Conservation (phyloP, 1,284 basidiomycete species). For the Sporisorium scitamineum region DNA sequence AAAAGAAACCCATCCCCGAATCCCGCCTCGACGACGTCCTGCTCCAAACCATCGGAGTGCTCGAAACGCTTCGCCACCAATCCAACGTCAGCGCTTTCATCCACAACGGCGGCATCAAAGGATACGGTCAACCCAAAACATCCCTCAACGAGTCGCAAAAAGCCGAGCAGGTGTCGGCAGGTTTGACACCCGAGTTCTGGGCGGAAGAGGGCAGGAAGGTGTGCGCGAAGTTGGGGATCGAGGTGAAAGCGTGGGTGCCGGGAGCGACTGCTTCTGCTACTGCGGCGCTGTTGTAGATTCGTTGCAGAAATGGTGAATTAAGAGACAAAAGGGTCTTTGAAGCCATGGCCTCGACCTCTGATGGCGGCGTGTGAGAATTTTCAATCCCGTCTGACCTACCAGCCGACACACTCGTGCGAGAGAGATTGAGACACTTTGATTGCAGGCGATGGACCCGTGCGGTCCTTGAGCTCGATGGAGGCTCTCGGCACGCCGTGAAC, state of each 20-base stretch:
- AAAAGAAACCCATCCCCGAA: constrained; percentile 27
- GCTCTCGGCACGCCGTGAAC: too few relatives aligned
- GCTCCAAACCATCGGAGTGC: constrained; percentile 64
- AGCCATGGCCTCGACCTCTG: neutral
- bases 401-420: too few relatives aligned
- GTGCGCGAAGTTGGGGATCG: constrained; percentile 36
- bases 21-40: constrained; percentile 57
- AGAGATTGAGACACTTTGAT: too few relatives aligned
- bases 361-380: too few relatives aligned
- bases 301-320: neutral
- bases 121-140: constrained; percentile 25
- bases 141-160: constrained; percentile 12
- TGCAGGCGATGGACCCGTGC: too few relatives aligned
- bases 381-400: too few relatives aligned
- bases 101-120: constrained; percentile 39
- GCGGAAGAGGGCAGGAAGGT: constrained; percentile 21
- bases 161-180: neutral
- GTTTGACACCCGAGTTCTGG: constrained; percentile 38
- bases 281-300: constrained; percentile 16
- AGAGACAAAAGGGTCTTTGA: neutral
- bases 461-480: too few relatives aligned
- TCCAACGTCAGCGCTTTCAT: constrained; percentile 59
- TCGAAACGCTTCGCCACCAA: constrained; percentile 56
- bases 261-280: constrained; percentile 26
- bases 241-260: constrained; percentile 33